phyloP scores from a whole-genome alignment of 768 basidiomycete genomes.

The Suillus subluteus region DNA sequence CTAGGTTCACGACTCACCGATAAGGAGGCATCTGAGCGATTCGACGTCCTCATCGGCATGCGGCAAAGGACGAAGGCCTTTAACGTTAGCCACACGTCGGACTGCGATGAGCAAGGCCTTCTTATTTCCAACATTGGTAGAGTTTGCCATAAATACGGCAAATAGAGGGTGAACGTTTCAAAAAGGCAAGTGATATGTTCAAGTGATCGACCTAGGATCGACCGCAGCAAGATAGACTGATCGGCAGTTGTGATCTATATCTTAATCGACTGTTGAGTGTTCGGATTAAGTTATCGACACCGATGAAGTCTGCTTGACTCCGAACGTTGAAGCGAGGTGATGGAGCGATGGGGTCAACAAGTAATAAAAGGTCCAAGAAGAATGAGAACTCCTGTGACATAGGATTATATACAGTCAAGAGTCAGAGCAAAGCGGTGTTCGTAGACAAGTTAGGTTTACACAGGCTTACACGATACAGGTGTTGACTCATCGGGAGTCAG shows the following conservation, averaged over 20 bases:
- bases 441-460: not conserved
- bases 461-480: not conserved
- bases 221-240: not conserved
- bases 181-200: not conserved
- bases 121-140: slow-evolving; percentile 14
- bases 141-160: slow-evolving; percentile 4
- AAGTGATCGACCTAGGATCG: not conserved
- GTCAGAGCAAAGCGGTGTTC: not conserved
- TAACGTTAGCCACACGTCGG: slow-evolving; percentile 2
- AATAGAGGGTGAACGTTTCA: not conserved
- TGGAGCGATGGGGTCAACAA: not conserved
- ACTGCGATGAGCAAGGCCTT: slow-evolving; percentile 31
- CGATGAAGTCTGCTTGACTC: not conserved
- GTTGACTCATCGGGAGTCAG: not conserved
- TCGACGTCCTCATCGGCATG: slow-evolving; percentile 23
- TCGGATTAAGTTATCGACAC: not conserved
- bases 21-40: slow-evolving; percentile 21
- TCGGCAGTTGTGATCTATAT: not conserved
- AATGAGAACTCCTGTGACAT: not conserved
- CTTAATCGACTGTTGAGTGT: not conserved
- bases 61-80: slow-evolving; percentile 8
- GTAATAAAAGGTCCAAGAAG: not conserved
- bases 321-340: not conserved
- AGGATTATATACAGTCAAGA: not conserved
- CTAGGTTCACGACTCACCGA: slow-evolving; percentile 19